Percentiles rank a stretch among this genome's conserved stretches.
Evolutionary conservation across 495 filamentous ascomycete species (phyloP).

Genomic region (Sphaerosporella brunnea): DNA sequence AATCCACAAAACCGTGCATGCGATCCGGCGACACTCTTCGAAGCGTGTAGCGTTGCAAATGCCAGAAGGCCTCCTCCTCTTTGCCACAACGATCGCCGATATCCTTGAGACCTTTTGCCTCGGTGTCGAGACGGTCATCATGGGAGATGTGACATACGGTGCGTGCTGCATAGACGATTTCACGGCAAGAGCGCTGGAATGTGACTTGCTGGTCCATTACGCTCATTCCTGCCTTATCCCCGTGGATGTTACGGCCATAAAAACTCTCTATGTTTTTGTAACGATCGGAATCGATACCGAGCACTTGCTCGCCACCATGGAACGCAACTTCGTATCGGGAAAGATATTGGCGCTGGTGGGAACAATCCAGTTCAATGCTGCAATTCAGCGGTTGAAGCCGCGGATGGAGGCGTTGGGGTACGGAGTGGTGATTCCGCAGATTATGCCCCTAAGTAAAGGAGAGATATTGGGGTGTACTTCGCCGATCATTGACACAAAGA

Average conservation of each 20-base stretch:
- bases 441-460: constrained; percentile 75
- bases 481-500: constrained; percentile 43
- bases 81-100: constrained; percentile 94
- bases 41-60: constrained; percentile 83
- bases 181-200: constrained; percentile 82
- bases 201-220: constrained; percentile 91
- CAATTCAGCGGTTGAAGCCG: constrained; percentile 63
- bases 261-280: constrained; percentile 94
- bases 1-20: constrained; percentile 92
- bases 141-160: constrained; percentile 98
- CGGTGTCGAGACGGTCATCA: constrained; percentile 78
- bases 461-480: constrained; percentile 95
- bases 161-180: constrained; percentile 99
- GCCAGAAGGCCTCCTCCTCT: constrained; percentile 86
- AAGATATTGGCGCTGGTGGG: constrained; percentile 85
- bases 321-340: constrained; percentile 65
- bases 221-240: constrained; percentile 93
- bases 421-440: constrained; percentile 71
- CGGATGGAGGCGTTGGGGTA: constrained; percentile 66
- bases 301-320: constrained; percentile 73
- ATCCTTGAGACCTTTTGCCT: constrained; percentile 91
- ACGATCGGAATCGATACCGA: constrained; percentile 85
- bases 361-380: constrained; percentile 97
- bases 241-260: constrained; percentile 84
- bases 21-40: constrained; percentile 59